Conservation (phyloP, 495 filamentous ascomycete species). For the Neurospora sp. region DNA sequence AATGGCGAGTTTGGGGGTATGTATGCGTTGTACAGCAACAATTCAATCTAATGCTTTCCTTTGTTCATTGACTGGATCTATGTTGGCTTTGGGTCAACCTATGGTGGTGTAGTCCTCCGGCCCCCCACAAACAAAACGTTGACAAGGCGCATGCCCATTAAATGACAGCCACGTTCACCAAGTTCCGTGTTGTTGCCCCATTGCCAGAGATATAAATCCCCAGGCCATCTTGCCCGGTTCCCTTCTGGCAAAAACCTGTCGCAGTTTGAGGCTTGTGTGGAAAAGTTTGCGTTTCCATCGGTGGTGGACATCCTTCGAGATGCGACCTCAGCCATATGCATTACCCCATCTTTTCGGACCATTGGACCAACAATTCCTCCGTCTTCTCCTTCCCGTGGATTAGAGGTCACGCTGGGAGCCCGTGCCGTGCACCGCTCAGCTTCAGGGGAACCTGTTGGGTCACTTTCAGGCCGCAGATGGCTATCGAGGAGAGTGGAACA, state of each 20-base stretch:
- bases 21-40: conserved; percentile 12
- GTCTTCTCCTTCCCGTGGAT: not conserved
- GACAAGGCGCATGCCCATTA: conserved; percentile 9
- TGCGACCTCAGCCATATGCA: not conserved
- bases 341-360: not conserved
- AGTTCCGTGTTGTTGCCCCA: conserved; percentile 10
- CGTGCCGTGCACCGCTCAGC: conserved; percentile 7
- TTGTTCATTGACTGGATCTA: conserved; percentile 16
- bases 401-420: not conserved
- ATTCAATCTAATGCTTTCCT: conserved; percentile 11
- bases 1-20: not conserved
- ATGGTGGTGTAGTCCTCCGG: conserved; percentile 7
- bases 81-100: not conserved
- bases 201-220: conserved; percentile 14
- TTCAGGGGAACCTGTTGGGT: conserved; percentile 5
- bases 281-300: not conserved
- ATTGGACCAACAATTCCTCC: not conserved
- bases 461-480: conserved; percentile 15
- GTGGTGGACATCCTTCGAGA: not conserved
- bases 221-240: conserved; percentile 1
- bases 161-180: conserved; percentile 21
- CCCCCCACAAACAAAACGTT: not conserved
- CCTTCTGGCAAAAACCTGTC: not conserved
- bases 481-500: conserved; percentile 9
- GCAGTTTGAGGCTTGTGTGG: not conserved